Conservation (phyloP, 1,139 yeast genomes). For the Yarrowia galli region DNA sequence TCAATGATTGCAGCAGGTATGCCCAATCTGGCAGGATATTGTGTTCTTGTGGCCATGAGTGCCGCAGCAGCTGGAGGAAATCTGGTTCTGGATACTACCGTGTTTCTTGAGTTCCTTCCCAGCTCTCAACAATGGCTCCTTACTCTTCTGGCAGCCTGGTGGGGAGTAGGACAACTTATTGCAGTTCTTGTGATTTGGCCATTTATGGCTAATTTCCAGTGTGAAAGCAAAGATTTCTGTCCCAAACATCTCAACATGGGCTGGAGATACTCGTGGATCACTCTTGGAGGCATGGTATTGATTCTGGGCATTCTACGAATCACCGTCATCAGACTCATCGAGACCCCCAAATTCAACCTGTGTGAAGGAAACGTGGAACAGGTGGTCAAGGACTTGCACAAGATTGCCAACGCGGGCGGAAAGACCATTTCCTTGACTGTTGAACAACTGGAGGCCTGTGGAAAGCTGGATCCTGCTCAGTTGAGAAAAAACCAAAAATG, state of each 20-base stretch:
- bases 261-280: constrained; percentile 66
- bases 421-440: constrained; percentile 46
- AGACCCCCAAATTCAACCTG: constrained; percentile 65
- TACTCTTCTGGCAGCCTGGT: constrained; percentile 64
- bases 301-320: constrained; percentile 58
- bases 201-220: constrained; percentile 59
- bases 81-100: constrained; percentile 65
- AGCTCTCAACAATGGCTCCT: constrained; percentile 61
- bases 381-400: constrained; percentile 48
- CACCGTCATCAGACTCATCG: constrained; percentile 58
- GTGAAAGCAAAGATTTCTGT: constrained; percentile 55
- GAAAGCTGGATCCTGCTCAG: constrained; percentile 11
- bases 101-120: constrained; percentile 66
- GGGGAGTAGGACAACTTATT: constrained; percentile 70
- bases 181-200: constrained; percentile 66
- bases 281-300: constrained; percentile 62
- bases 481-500: constrained; percentile 3
- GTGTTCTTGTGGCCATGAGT: constrained; percentile 56
- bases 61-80: constrained; percentile 60
- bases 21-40: constrained; percentile 56
- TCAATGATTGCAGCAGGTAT: constrained; percentile 57
- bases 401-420: constrained; percentile 45
- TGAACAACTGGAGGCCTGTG: constrained; percentile 53
- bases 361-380: constrained; percentile 62
- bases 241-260: constrained; percentile 60